These are phyloP conservation scores for Platanthera guangdongensis DNA, from an alignment of 106 monocot species.

Conservation along the genomic window DNA sequence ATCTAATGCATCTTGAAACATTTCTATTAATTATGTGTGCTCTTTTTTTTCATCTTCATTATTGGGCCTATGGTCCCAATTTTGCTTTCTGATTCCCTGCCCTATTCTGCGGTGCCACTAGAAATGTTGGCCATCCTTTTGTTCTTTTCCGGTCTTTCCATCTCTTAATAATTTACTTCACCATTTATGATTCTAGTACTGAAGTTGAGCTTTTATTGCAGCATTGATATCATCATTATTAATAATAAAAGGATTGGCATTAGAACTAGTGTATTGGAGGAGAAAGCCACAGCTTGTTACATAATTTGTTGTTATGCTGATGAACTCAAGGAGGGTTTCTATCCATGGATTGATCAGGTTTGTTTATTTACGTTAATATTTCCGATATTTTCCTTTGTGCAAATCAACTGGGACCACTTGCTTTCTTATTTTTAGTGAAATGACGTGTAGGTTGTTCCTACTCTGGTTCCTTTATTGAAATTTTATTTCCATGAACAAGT, in stretches of 20 bases:
- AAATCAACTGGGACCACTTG: neutral
- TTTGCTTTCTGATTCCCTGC: no score
- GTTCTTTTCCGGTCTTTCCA: neutral
- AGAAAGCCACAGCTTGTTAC: slow-evolving; percentile 68
- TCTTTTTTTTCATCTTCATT: no score
- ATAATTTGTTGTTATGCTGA: slow-evolving; percentile 71
- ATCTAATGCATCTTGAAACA: no score
- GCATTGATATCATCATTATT: slow-evolving; percentile 60
- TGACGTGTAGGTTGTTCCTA: slow-evolving; percentile 52
- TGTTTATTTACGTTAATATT: neutral
- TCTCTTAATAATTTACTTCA: neutral
- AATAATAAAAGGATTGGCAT: slow-evolving; percentile 62
- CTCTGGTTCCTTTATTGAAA: slow-evolving; percentile 58
- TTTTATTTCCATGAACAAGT: slow-evolving; percentile 79
- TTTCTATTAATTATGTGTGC: no score
- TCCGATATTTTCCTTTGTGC: neutral
- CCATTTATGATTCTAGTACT: neutral
- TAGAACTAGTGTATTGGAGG: slow-evolving; percentile 56
- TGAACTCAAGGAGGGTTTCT: slow-evolving; percentile 74
- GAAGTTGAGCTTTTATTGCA: slow-evolving; percentile 11
- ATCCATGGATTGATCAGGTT: slow-evolving; percentile 75
- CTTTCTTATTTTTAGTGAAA: neutral
- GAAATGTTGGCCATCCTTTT: neutral
- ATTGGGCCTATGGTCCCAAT: no score
- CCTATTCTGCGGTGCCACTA: no score